Base-by-base conservation (phyloP, 1,284 basidiomycete genomes). In the Rhodotorula sp. region DNA sequence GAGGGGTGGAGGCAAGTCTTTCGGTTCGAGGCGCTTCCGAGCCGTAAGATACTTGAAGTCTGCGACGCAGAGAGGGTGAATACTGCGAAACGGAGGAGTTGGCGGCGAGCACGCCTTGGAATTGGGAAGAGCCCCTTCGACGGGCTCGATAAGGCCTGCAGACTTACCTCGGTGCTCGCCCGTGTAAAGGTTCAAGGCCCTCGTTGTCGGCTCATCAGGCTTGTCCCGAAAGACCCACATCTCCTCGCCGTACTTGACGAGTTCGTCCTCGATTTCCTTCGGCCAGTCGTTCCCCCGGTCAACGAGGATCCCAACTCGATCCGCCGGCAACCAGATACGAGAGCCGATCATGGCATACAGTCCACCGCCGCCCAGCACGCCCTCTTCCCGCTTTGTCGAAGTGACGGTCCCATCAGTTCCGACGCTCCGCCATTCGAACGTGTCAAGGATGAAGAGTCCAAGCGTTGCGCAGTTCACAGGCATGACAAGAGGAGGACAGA, bases 231-330 rank as follows among this genome's bases (percentile, higher is more conserved):
- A 93, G 67, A 87, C 81, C 87, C 91, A 92, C 86, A 92, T 90
- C 53, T 87, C 86, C 15, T 57, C 50, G 0, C 92, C 91, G 77
- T 88, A 92, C 1, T 80, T 77, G 60, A 87, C 81, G 5, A 96
- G 83, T 48, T 82, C 80, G 5, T 80, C 72, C 72, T 87, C 84
- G 55, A 92, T 85, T 24, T 82, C 72, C 1, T 76, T 65, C 16
- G 89, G 88, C 78, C 94, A 94, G 79, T 96, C 93, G 50, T 80
- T 68, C 6, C 94, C 94, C 77, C 84, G 84, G 80, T 97, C 93
- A 55, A 95, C 82, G 68, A 97, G 85, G 88, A 94, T 90, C 24
- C 89, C 89, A 44, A 93, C 80, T 57, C 84, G 78, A 15, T 83
- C 75, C 1, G 89, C 79, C 2, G 86, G 82, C 13, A 91, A 81